Conservation (phyloP, 2,329 filamentous ascomycete species). For the Colletotrichum coccodes region DNA sequence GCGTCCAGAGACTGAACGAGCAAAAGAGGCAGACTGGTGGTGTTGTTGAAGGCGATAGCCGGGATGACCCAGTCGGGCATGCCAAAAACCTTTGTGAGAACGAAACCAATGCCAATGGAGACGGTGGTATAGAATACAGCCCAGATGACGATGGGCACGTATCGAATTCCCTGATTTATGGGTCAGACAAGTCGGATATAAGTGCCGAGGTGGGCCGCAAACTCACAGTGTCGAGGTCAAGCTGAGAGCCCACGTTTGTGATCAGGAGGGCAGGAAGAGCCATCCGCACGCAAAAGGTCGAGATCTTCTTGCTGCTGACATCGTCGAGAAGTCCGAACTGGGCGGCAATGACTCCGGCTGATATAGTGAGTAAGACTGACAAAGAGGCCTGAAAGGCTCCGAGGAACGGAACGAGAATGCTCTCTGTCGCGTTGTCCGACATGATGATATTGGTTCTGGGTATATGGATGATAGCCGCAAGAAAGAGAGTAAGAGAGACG, state of each 20-base stretch:
- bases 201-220: not conserved
- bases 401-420: slow-evolving; percentile 49
- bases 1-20: slow-evolving; percentile 53
- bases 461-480: not conserved
- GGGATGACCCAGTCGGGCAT: slow-evolving; percentile 58
- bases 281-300: slow-evolving; percentile 57
- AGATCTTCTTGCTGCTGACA: slow-evolving; percentile 51
- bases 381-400: slow-evolving; percentile 58
- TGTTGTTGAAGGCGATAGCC: slow-evolving; percentile 61
- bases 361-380: slow-evolving; percentile 58
- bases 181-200: slow-evolving; percentile 6
- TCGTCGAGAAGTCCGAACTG: slow-evolving; percentile 49
- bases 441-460: not conserved
- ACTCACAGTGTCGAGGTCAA: slow-evolving; percentile 45
- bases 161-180: slow-evolving; percentile 39
- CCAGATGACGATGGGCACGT: slow-evolving; percentile 53
- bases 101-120: slow-evolving; percentile 52
- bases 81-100: slow-evolving; percentile 46
- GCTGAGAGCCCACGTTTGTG: slow-evolving; percentile 54
- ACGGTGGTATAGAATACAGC: slow-evolving; percentile 42
- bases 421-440: slow-evolving; percentile 23
- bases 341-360: slow-evolving; percentile 53
- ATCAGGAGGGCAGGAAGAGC: slow-evolving; percentile 58
- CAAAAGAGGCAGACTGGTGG: slow-evolving; percentile 56
- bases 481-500: rapidly evolving